Conservation (phyloP, 805 yeast species). For the Pichia eremophila region DNA sequence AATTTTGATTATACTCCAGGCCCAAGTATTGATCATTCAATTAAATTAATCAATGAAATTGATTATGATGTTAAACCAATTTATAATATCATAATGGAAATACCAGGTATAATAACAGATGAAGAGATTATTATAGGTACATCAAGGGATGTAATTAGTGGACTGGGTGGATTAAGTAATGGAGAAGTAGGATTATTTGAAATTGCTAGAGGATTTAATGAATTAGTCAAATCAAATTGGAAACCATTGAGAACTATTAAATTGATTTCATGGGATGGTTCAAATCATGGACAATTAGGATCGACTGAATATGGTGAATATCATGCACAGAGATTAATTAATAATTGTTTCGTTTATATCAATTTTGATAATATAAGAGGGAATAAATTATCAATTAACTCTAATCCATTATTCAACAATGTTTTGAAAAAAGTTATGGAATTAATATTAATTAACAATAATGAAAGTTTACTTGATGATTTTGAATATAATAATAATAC, state of each 20-base stretch:
- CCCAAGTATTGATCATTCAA: constrained; percentile 28
- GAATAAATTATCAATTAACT: constrained; percentile 32
- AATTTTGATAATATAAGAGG: constrained; percentile 52
- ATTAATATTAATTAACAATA: constrained; percentile 30
- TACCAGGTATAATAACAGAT: constrained; percentile 45
- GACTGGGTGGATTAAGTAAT: constrained; percentile 42
- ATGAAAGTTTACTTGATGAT: constrained; percentile 38
- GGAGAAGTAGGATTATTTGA: constrained; percentile 44
- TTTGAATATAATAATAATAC: constrained; percentile 31
- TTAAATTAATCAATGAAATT: constrained; percentile 35
- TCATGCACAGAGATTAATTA: constrained; percentile 30
- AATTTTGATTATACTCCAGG: constrained; percentile 38
- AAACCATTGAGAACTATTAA: constrained; percentile 33
- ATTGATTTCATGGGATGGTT: constrained; percentile 35
- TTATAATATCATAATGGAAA: constrained; percentile 41
- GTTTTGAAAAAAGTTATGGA: constrained; percentile 38
- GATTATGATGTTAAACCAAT: constrained; percentile 34
- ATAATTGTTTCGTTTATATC: constrained; percentile 39
- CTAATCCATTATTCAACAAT: constrained; percentile 49
- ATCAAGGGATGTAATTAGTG: constrained; percentile 44
- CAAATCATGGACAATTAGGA: constrained; percentile 42
- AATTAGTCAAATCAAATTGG: constrained; percentile 36
- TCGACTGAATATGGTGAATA: constrained; percentile 50
- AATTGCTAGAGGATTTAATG: constrained; percentile 40
- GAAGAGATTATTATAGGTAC: constrained; percentile 49